Percentiles rank a stretch among this genome's conserved stretches.
phyloP scores from a whole-genome alignment of 208 protist genomes.

The Crithidia brevicula region DNA sequence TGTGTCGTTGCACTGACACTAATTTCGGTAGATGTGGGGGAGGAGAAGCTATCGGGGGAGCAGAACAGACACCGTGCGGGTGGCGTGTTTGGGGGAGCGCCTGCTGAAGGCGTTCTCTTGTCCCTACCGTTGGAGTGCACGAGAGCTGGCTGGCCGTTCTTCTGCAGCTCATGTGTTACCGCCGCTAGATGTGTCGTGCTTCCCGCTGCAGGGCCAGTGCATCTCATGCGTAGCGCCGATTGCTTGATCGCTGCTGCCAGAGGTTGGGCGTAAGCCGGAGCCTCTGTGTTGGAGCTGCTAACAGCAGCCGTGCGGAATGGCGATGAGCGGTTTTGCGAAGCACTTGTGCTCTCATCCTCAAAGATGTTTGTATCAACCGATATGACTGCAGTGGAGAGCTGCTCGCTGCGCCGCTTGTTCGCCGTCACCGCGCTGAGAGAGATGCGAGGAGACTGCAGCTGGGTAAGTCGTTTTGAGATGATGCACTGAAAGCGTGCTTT shows the following conservation, averaged over 20 bases:
- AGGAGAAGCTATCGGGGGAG: not conserved
- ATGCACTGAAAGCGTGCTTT: constrained; percentile 17
- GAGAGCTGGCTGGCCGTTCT: too few species aligned
- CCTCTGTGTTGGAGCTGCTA: too few species aligned
- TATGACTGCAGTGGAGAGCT: not conserved
- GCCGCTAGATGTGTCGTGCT: too few species aligned
- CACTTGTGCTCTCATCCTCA: not conserved
- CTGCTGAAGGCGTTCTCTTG: too few species aligned
- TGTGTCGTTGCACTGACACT: not conserved
- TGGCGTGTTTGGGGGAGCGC: too few species aligned
- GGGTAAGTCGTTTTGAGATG: constrained; percentile 20
- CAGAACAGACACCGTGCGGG: not conserved
- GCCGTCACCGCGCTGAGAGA: not conserved
- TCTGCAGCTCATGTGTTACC: too few species aligned
- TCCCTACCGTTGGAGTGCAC: too few species aligned
- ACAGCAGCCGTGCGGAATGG: not conserved
- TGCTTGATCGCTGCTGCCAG: too few species aligned
- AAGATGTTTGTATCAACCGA: constrained; percentile 3
- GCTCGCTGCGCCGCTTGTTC: not conserved
- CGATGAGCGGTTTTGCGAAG: not conserved
- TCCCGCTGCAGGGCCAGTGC: too few species aligned
- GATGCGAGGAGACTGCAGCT: not conserved
- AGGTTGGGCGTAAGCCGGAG: too few species aligned
- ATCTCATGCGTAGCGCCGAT: too few species aligned
- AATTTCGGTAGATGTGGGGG: not conserved